phyloP scores from a whole-genome alignment of 345 rosid genomes.

The Raphanus raphanistrum region DNA sequence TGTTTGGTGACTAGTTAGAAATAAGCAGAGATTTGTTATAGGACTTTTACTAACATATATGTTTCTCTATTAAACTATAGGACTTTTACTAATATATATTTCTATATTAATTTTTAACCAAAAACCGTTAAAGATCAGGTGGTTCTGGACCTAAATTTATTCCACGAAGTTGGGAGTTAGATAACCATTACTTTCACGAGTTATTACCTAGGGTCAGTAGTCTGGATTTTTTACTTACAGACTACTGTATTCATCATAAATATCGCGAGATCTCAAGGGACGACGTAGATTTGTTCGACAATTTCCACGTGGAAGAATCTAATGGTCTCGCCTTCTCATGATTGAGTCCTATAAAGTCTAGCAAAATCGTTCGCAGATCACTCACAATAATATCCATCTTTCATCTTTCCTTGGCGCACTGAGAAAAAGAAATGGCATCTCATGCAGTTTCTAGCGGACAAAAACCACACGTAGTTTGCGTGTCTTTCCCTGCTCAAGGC shows the following conservation, averaged over 20 bases:
- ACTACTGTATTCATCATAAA: not conserved
- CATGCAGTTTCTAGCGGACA: not conserved
- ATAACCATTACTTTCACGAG: not conserved
- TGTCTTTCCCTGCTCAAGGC: conserved; percentile 3
- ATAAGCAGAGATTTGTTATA: no score
- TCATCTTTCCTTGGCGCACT: not conserved
- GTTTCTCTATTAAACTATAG: no score
- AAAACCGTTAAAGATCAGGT: not conserved
- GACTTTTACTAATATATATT: no score
- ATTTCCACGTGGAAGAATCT: not conserved
- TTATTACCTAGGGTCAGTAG: not conserved
- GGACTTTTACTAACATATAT: no score
- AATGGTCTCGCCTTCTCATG: not conserved
- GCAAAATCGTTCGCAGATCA: not conserved
- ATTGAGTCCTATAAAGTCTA: not conserved
- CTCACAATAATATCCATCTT: not conserved
- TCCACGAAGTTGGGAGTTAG: not conserved
- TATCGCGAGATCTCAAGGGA: not conserved
- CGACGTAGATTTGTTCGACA: no score
- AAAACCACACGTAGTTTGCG: conserved; percentile 3
- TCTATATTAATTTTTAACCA: not conserved
- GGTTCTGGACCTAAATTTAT: not conserved
- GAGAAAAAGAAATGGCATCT: not conserved
- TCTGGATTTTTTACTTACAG: not conserved
- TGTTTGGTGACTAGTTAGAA: no score